Evolutionary conservation across 108 stramenopile genomes (phyloP).

Genomic region (Asterionellopsis glacialis): DNA sequence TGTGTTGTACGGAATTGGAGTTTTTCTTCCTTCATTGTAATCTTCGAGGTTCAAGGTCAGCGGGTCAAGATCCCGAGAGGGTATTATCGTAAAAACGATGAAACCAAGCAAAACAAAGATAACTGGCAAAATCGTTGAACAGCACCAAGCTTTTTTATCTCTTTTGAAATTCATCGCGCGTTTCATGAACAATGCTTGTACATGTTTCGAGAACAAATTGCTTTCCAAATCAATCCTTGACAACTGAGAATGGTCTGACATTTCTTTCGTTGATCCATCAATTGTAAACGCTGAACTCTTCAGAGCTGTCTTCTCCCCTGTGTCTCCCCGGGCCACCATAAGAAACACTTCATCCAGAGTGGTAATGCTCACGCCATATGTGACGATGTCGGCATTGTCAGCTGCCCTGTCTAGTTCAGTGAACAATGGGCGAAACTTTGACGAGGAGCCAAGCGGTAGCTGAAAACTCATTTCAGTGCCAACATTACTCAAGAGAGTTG

Average conservation of each 20-base stretch:
- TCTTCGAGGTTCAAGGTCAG: slow-evolving; percentile 21
- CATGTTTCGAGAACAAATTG: slow-evolving; percentile 27
- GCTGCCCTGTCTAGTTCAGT: slow-evolving; percentile 42
- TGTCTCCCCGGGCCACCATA: slow-evolving; percentile 36
- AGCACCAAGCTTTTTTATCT: slow-evolving; percentile 52
- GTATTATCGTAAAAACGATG: slow-evolving; percentile 22
- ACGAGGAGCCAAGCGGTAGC: slow-evolving; percentile 63
- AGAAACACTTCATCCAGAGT: slow-evolving; percentile 78
- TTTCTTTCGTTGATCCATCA: neutral
- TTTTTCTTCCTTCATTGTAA: slow-evolving; percentile 23
- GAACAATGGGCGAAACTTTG: slow-evolving; percentile 62
- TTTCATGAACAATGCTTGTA: slow-evolving; percentile 38
- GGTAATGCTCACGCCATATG: slow-evolving; percentile 83
- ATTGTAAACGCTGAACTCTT: neutral
- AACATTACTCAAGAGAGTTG: slow-evolving; percentile 61
- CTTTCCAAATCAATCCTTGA: slow-evolving; percentile 4
- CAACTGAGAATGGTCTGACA: neutral
- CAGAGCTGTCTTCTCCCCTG: slow-evolving; percentile 4
- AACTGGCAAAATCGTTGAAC: slow-evolving; percentile 39
- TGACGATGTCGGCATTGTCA: slow-evolving; percentile 30
- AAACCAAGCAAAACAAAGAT: slow-evolving; percentile 37
- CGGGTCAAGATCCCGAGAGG: slow-evolving; percentile 18
- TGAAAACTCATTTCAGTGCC: slow-evolving; percentile 80
- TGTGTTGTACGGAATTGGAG: slow-evolving; percentile 67
- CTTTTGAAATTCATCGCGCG: slow-evolving; percentile 44